Evolutionary conservation across 352 stramenopile species (phyloP), one percentile per base, ranked within the genome.

Genomic region (Phytophthora tubulina): DNA sequence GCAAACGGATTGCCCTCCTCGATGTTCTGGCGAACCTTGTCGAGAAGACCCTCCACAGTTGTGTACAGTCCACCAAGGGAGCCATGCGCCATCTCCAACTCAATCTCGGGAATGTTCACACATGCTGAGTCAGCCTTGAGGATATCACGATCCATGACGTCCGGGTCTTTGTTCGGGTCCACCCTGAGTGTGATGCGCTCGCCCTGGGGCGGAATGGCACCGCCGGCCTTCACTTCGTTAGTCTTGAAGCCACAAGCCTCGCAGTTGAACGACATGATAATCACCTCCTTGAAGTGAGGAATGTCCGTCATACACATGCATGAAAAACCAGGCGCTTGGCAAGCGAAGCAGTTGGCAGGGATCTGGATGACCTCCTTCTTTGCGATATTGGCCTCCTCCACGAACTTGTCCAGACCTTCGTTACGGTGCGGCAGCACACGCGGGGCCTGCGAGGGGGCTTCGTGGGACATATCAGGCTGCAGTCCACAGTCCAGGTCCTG

Each of bases 221-320:
- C 95, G 59, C 94, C 93, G 41, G 84, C 90, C 77, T 99, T 98
- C 35, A 98, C 90, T 67, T 93, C 95, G 71, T 97, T 98, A 14
- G 85, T 96, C 63, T 86, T 89, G 68, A 94, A 98, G n/a, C 95
- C 95, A 78, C 95, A 99, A 11, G 78, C 44, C 49, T 97, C 91
- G 73, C 95, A 99, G 57, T 92, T 78, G 63, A 98, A 93, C 46
- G 81, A 85, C 93, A 98, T 98, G 65, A 99, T 95, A 70, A 99
- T 97, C 17, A 98, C 79, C 66, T 91, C 82, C 76, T 98, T 98
- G 76, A 99, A 99, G 72, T 98, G 94, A 35, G 95, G 95, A 73
- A 99, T 97, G 71, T 98, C 81, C n/a, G 90, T 97, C 49, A 97
- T 80, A 70, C 92, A 98, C 85, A 98, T 98, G 44, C 83, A 84